phyloP scores from a whole-genome alignment of 1,284 basidiomycete genomes.

The Cutaneotrichosporon sp. region DNA sequence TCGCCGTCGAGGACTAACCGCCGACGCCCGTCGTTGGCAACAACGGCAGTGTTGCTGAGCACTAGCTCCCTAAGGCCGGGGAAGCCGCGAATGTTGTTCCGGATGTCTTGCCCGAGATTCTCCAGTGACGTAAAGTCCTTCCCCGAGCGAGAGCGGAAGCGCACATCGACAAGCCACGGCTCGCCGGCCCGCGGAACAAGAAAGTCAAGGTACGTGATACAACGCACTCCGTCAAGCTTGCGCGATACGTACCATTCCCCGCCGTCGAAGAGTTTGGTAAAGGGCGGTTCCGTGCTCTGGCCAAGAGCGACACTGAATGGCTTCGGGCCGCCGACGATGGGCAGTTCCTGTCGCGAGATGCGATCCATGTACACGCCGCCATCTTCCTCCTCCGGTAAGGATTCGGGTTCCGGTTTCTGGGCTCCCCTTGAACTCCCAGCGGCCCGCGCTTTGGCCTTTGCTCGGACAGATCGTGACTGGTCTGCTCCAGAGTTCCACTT shows the following conservation, averaged over 20 bases:
- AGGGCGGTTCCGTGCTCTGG: constrained; percentile 33
- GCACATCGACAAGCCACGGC: constrained; percentile 18
- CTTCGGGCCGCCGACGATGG: constrained; percentile 2
- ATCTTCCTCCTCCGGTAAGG: no score
- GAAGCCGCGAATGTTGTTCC: constrained; percentile 16
- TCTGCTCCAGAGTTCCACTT: not conserved
- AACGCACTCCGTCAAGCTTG: constrained; percentile 50
- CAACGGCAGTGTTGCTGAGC: constrained; percentile 18
- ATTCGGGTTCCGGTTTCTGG: not conserved
- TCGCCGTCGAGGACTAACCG: constrained; percentile 51
- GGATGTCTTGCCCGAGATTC: constrained; percentile 21
- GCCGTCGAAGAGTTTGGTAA: constrained; percentile 26
- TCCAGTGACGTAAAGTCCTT: constrained; percentile 40
- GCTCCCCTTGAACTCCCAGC: not conserved
- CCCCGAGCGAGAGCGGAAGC: constrained; percentile 40
- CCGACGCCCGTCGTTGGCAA: constrained; percentile 25
- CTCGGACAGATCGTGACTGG: no score
- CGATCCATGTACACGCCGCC: no score
- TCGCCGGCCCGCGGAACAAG: constrained; percentile 18
- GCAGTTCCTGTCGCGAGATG: not conserved
- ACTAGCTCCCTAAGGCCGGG: constrained; percentile 26
- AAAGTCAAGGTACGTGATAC: constrained; percentile 43
- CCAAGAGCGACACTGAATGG: constrained; percentile 42
- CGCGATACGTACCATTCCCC: constrained; percentile 44
- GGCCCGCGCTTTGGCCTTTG: no score